Percentiles rank a stretch among this genome's conserved stretches.
These are phyloP conservation scores for Yamadazyma songkhlaensis DNA, from an alignment of 1,139 yeast species.

Conservation along the genomic window DNA sequence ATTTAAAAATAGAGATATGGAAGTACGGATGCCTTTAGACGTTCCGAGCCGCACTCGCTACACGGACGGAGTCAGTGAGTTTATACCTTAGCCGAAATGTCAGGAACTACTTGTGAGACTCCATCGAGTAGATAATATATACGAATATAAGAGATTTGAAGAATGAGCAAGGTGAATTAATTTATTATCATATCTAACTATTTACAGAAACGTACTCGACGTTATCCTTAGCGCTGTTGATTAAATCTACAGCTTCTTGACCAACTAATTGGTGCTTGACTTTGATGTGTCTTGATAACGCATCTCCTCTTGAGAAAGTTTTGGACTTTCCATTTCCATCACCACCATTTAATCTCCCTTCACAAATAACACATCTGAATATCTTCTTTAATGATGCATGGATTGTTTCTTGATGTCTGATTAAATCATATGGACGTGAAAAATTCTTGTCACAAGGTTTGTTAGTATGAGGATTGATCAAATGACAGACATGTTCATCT, in stretches of 20 bases:
- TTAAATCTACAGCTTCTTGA: slow-evolving; percentile 53
- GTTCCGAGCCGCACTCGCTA: too few relatives aligned
- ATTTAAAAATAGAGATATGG: too few relatives aligned
- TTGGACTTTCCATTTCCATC: slow-evolving; percentile 59
- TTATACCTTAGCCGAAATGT: too few relatives aligned
- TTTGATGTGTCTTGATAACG: slow-evolving; percentile 47
- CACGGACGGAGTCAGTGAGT: too few relatives aligned
- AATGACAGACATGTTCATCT: slow-evolving; percentile 44
- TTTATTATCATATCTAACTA: slow-evolving; percentile 6
- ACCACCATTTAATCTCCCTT: slow-evolving; percentile 47
- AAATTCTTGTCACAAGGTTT: slow-evolving; percentile 44
- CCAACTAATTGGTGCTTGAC: slow-evolving; percentile 49
- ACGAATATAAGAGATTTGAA: too few relatives aligned
- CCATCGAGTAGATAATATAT: too few relatives aligned
- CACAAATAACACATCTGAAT: slow-evolving; percentile 49
- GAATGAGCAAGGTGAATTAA: not conserved
- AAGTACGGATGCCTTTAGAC: too few relatives aligned
- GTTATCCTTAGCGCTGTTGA: slow-evolving; percentile 72
- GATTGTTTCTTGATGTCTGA: slow-evolving; percentile 50
- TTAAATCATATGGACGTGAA: slow-evolving; percentile 48
- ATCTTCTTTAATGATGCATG: slow-evolving; percentile 50
- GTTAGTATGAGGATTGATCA: slow-evolving; percentile 56
- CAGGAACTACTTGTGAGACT: too few relatives aligned
- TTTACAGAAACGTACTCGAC: slow-evolving; percentile 55
- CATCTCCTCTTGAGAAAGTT: slow-evolving; percentile 50